Evolutionary conservation across 495 filamentous ascomycete genomes (phyloP), one percentile per base, ranked within the genome.

Genomic region (Aspergillus biplanus): DNA sequence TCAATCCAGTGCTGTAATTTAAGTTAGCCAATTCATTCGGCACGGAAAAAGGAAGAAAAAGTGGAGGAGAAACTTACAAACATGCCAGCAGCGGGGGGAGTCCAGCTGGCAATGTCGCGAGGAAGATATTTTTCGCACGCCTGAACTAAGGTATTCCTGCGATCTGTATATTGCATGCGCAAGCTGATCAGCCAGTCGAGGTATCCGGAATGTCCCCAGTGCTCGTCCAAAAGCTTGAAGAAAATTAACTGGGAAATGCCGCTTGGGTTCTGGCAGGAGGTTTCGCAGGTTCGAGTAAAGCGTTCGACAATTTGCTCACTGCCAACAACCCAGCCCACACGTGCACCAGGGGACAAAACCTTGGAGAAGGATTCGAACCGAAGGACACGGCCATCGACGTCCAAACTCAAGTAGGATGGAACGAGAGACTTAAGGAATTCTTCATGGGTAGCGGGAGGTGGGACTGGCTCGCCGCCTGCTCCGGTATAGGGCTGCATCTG

Each of bases 121-220:
- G 95, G 95, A 34, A 99, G 75, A 61, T 88, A 84, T 67, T 83
- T 83, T 77, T 97, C 92, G 66, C 92, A 97, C 0, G 95, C 92
- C 33, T 83, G 82, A n/a, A 96, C 79, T 55, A 99, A 81, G 13
- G 85, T 81, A 67, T 97, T 84, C 39, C 95, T 77, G 46, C 94
- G 84, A 62, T 78, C 73, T 16, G 93, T 95, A 69, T 99, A 99
- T 72, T 92, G 84, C 71, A 88, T 71, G n/a, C 92, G 83, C 55
- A 99, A 73, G 68, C 91, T 78, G 66, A 96, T 91, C 71, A 99
- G 76, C 95, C 95, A 99, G 67, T 90, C 83, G 11, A 99, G 69
- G 71, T 91, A 99, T 0, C 96, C 95, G n/a, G 81, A 79, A 71
- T 99, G 95, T 27, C 93, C 95, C 95, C 95, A 99, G 55, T 86